phyloP scores from a whole-genome alignment of 768 basidiomycete species.

The Macrolepiota albuminosa region DNA sequence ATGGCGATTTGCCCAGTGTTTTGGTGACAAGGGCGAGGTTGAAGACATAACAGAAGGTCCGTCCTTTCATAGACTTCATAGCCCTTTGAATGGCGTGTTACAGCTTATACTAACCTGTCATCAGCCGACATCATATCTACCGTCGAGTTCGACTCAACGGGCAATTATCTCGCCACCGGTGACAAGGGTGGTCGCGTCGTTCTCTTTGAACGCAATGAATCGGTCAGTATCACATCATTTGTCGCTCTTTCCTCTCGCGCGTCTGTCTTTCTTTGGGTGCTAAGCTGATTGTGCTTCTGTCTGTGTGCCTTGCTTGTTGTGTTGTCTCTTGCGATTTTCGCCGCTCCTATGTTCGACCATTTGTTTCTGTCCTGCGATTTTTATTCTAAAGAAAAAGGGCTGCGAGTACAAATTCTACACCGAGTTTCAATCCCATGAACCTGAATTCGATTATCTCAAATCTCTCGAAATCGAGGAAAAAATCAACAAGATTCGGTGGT shows the following conservation, averaged over 20 bases:
- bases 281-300: constrained; percentile 29
- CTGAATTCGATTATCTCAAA: constrained; percentile 99
- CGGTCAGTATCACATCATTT: constrained; percentile 43
- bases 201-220: constrained; percentile 96
- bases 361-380: constrained; percentile 20
- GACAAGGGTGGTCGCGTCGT: constrained; percentile 99
- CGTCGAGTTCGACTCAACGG: constrained; percentile 99
- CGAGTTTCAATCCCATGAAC: constrained; percentile 99
- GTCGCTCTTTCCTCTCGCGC: constrained; percentile 11
- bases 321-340: constrained; percentile 7
- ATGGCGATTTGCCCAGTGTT: constrained; percentile 99
- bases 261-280: constrained; percentile 14
- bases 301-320: constrained; percentile 17
- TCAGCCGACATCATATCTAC: constrained; percentile 99
- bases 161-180: constrained; percentile 98
- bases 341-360: constrained; percentile 10
- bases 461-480: constrained; percentile 99
- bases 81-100: neutral
- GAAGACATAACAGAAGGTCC: constrained; percentile 99
- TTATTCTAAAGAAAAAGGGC: constrained; percentile 82
- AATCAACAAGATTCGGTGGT: constrained; percentile 99
- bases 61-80: constrained; percentile 18
- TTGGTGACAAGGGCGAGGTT: constrained; percentile 99
- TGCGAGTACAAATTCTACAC: constrained; percentile 99
- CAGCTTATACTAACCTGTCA: constrained; percentile 18